Evolutionary conservation across 2,329 filamentous ascomycete genomes (phyloP).

Genomic region (Ophiostoma triangulosporum): DNA sequence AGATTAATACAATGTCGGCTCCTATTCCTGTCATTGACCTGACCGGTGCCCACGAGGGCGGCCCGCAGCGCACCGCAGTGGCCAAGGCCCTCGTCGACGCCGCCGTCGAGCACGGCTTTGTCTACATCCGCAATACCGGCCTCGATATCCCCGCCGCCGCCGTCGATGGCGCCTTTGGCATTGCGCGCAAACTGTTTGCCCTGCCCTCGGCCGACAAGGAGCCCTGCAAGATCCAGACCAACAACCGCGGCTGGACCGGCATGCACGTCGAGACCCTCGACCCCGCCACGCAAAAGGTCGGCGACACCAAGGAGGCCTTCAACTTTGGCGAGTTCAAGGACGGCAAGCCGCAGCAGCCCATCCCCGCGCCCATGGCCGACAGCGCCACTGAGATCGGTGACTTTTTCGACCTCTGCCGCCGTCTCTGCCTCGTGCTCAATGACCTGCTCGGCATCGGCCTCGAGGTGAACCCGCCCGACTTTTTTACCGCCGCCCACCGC

Average conservation of each 20-base stretch:
- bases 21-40: constrained; percentile 76
- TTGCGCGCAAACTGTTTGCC: constrained; percentile 61
- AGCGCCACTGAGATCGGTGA: constrained; percentile 47
- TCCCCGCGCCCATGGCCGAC: constrained; percentile 50
- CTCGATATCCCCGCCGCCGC: constrained; percentile 51
- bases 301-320: constrained; percentile 91
- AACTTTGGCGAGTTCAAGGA: constrained; percentile 72
- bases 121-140: constrained; percentile 70
- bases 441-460: constrained; percentile 68
- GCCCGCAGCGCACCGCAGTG: constrained; percentile 23
- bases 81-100: constrained; percentile 65
- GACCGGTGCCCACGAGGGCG: constrained; percentile 36
- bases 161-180: constrained; percentile 57
- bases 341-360: constrained; percentile 59
- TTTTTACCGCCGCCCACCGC: constrained; percentile 41
- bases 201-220: constrained; percentile 59
- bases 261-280: constrained; percentile 86
- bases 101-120: constrained; percentile 71
- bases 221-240: constrained; percentile 57
- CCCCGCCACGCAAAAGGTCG: constrained; percentile 64
- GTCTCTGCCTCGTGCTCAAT: constrained; percentile 59
- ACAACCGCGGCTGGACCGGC: constrained; percentile 80
- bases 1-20: constrained; percentile 21
- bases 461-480: constrained; percentile 36
- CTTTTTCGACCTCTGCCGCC: constrained; percentile 60